Evolutionary conservation across 2,329 filamentous ascomycete genomes (phyloP).

Genomic region (Penicillium rolfsii): DNA sequence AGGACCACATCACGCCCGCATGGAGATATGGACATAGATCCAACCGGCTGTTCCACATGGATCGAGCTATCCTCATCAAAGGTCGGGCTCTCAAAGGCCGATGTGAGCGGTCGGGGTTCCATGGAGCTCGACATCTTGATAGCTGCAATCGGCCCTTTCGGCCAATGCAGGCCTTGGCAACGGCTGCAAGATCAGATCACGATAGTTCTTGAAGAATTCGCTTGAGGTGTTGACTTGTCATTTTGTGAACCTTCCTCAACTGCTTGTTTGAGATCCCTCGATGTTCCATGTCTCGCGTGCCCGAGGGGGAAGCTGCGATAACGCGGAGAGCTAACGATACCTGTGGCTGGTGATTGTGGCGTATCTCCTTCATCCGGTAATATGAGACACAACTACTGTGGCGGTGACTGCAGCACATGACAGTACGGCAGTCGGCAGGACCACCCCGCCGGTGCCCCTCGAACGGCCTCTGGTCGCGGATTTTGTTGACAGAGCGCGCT

Average conservation of each 20-base stretch:
- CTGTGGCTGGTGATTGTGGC: slow-evolving; percentile 25
- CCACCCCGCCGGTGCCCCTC: slow-evolving; percentile 34
- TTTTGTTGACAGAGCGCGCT: slow-evolving; percentile 3
- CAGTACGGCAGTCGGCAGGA: slow-evolving; percentile 27
- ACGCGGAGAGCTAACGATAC: slow-evolving; percentile 15
- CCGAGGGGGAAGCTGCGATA: slow-evolving; percentile 21
- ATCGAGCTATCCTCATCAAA: slow-evolving; percentile 86
- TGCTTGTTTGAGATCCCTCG: not conserved
- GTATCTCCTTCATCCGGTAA: not conserved
- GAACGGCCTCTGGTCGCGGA: slow-evolving; percentile 28
- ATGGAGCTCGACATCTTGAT: slow-evolving; percentile 40
- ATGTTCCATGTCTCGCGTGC: slow-evolving; percentile 13
- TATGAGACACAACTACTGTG: not conserved
- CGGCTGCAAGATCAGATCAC: slow-evolving; percentile 4
- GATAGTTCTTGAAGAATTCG: slow-evolving; percentile 1
- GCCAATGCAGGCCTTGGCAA: slow-evolving; percentile 15
- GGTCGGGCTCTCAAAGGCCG: slow-evolving; percentile 80
- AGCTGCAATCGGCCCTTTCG: slow-evolving; percentile 14
- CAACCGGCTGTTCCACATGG: slow-evolving; percentile 76
- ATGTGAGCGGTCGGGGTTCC: slow-evolving; percentile 46
- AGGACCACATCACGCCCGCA: slow-evolving; percentile 88
- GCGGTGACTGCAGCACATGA: slow-evolving; percentile 17
- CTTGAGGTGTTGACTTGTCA: slow-evolving; percentile 3
- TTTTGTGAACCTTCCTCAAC: slow-evolving; percentile 5
- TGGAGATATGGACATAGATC: slow-evolving; percentile 90